A percentile compares a stretch with the other conserved stretches of the same genome.
These are phyloP conservation scores for Xylaria grammica DNA, from an alignment of 495 filamentous ascomycete genomes.

Conservation along the genomic window DNA sequence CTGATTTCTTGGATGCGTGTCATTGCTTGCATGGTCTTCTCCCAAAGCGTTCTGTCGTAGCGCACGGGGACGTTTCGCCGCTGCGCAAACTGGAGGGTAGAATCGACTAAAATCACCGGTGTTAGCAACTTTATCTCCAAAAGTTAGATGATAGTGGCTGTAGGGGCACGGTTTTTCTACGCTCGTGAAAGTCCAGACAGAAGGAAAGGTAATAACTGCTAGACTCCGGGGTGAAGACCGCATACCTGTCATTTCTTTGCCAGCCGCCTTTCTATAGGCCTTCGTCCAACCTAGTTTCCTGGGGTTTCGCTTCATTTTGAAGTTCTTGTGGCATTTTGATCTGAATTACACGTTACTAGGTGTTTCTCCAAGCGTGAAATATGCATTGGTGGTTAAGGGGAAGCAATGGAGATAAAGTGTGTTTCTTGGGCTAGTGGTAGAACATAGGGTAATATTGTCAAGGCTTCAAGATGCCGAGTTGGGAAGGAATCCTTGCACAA, in stretches of 20 bases:
- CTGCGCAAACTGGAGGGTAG: conserved; percentile 86
- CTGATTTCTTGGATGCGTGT: conserved; percentile 88
- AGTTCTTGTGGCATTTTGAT: conserved; percentile 94
- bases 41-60: conserved; percentile 90
- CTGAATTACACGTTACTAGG: conserved; percentile 37
- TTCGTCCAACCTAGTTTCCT: conserved; percentile 82
- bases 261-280: conserved; percentile 36
- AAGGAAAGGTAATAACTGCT: too few species aligned
- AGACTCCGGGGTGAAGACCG: too few species aligned
- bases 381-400: not conserved
- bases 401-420: not conserved
- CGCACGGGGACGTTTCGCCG: conserved; percentile 93
- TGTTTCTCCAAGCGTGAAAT: not conserved
- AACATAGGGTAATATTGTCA: not conserved
- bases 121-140: conserved; percentile 50
- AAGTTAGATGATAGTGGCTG: conserved; percentile 48
- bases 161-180: too few species aligned
- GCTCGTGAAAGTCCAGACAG: too few species aligned
- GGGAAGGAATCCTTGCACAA: not conserved
- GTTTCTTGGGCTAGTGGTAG: conserved; percentile 1
- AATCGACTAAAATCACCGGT: conserved; percentile 70
- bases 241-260: conserved; percentile 59
- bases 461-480: not conserved
- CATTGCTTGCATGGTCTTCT: conserved; percentile 89
- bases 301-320: conserved; percentile 95